Evolutionary conservation across 257 asterid species (phyloP).

Genomic region (Capsicum rhomboideum): DNA sequence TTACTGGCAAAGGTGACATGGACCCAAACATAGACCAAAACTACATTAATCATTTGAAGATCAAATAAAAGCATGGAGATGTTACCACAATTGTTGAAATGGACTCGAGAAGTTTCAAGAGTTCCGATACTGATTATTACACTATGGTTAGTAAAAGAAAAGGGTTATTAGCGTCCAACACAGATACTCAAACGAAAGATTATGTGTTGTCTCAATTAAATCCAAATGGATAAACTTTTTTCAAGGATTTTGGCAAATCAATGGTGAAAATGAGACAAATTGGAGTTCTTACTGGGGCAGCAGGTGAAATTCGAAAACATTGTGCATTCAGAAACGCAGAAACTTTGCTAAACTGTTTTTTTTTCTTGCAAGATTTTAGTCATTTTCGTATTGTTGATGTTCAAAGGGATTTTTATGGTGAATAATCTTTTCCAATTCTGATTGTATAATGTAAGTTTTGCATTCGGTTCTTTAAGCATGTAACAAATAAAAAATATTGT

Average conservation of each 20-base stretch:
- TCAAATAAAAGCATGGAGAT: constrained; percentile 21
- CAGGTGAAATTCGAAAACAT: constrained; percentile 29
- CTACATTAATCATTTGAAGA: constrained; percentile 19
- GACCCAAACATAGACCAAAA: constrained; percentile 44
- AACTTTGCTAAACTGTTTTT: neutral
- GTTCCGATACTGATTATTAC: constrained; percentile 14
- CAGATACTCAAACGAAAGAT: constrained; percentile 20
- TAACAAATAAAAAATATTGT: too few species aligned
- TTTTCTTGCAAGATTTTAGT: too few species aligned
- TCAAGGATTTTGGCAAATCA: constrained; percentile 39
- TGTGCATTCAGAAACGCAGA: constrained; percentile 7
- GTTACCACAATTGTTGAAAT: constrained; percentile 25
- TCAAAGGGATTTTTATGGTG: too few species aligned
- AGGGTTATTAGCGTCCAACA: too few species aligned
- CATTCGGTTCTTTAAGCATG: too few species aligned
- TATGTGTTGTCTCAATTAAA: constrained; percentile 17
- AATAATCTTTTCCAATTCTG: too few species aligned
- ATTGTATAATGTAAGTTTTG: too few species aligned
- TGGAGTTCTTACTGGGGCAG: constrained; percentile 22
- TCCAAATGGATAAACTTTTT: constrained; percentile 15
- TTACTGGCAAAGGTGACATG: constrained; percentile 34
- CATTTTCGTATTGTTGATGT: too few species aligned
- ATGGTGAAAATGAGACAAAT: constrained; percentile 32
- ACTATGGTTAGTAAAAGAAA: neutral
- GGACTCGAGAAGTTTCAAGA: constrained; percentile 39